phyloP scores from a whole-genome alignment of 331 rosid genomes.

The Dryas integrifolia region DNA sequence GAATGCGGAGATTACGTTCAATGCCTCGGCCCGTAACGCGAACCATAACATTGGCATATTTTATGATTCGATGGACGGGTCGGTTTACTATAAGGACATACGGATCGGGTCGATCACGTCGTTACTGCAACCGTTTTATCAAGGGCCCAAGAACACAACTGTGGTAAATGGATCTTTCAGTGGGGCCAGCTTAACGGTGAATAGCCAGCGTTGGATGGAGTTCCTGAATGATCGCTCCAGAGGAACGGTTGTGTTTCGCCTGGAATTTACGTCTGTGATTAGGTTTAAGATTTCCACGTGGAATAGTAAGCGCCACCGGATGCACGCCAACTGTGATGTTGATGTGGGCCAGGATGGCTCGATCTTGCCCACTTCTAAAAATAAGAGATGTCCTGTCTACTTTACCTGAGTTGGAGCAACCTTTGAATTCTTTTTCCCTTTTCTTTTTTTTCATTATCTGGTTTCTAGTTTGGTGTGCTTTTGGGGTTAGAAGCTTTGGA shows the following conservation, averaged over 20 bases:
- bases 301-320: constrained; percentile 58
- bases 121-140: constrained; percentile 45
- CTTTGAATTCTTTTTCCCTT: neutral
- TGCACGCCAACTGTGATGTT: constrained; percentile 67
- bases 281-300: constrained; percentile 62
- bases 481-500: too few species aligned
- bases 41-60: constrained; percentile 61
- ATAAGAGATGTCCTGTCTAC: constrained; percentile 65
- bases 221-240: constrained; percentile 46
- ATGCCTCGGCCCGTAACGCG: constrained; percentile 62
- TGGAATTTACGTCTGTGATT: constrained; percentile 55
- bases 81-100: constrained; percentile 60
- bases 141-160: constrained; percentile 60
- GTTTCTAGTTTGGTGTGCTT: neutral
- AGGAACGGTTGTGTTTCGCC: constrained; percentile 63
- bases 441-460: neutral
- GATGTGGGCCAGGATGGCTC: constrained; percentile 65
- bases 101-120: constrained; percentile 46
- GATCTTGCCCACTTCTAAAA: constrained; percentile 41
- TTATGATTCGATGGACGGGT: constrained; percentile 55
- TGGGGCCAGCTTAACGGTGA: constrained; percentile 51
- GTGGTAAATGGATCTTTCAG: constrained; percentile 35
- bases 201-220: constrained; percentile 58
- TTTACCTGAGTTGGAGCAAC: constrained; percentile 35
- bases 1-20: constrained; percentile 46